Conservation (phyloP, 345 rosid genomes). For the Syzygium aromaticum region DNA sequence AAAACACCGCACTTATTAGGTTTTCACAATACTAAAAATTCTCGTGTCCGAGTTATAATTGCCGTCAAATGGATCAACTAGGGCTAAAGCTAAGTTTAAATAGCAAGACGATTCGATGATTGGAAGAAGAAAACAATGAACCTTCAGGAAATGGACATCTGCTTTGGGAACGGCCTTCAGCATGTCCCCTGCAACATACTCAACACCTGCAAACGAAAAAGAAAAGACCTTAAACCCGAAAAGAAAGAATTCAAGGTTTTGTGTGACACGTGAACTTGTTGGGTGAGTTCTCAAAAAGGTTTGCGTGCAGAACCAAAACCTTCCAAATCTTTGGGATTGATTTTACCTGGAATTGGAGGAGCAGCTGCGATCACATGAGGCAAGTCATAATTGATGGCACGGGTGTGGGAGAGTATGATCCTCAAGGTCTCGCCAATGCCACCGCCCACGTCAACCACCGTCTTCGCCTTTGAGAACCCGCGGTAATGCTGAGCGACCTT, state of each 20-base stretch:
- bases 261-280: background rate
- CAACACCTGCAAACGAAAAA: slow-evolving; percentile 4
- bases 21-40: background rate
- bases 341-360: slow-evolving; percentile 18
- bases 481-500: background rate
- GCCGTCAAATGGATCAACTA: background rate
- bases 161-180: slow-evolving; percentile 24
- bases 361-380: slow-evolving; percentile 9
- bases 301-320: background rate
- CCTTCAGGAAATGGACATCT: slow-evolving; percentile 32
- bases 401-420: background rate
- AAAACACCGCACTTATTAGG: background rate
- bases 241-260: background rate
- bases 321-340: background rate
- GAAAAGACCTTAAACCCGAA: background rate
- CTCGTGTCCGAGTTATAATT: too few relatives aligned
- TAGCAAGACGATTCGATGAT: background rate
- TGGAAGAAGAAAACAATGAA: background rate
- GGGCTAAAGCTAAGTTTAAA: background rate
- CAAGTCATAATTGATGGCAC: slow-evolving; percentile 26
- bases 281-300: background rate
- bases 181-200: slow-evolving; percentile 33
- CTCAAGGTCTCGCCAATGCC: background rate
- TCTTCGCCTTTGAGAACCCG: background rate
- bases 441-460: background rate